Evolutionary conservation across 2,329 filamentous ascomycete genomes (phyloP).

Genomic region (Cytospora chrysosperma): DNA sequence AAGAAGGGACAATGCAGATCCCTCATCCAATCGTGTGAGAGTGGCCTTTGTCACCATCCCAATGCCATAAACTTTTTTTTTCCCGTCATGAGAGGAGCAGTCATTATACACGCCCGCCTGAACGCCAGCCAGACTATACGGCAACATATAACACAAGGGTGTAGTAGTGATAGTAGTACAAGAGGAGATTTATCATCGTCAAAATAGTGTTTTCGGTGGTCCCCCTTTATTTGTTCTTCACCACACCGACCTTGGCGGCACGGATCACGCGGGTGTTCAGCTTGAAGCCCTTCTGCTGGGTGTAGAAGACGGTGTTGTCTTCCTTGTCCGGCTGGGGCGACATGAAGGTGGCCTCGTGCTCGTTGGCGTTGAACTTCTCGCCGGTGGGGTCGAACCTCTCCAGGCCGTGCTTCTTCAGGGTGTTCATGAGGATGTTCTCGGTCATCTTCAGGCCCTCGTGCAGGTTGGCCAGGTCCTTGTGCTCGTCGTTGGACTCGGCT

Average conservation of each 20-base stretch:
- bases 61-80: constrained; percentile 15
- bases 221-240: constrained; percentile 66
- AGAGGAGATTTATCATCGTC: not conserved
- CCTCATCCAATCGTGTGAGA: constrained; percentile 12
- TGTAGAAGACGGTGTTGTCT: constrained; percentile 85
- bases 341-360: constrained; percentile 97
- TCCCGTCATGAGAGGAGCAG: constrained; percentile 22
- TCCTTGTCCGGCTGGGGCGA: constrained; percentile 83
- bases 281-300: constrained; percentile 93
- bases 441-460: constrained; percentile 95
- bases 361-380: constrained; percentile 93
- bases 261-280: constrained; percentile 87
- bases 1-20: constrained; percentile 19
- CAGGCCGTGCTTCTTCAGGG: constrained; percentile 90
- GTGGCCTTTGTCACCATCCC: constrained; percentile 19
- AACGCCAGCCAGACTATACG: constrained; percentile 24
- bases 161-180: constrained; percentile 21
- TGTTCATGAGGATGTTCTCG: constrained; percentile 80
- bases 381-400: constrained; percentile 81
- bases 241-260: constrained; percentile 93
- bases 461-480: constrained; percentile 74
- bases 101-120: constrained; percentile 21
- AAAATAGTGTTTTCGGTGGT: not conserved
- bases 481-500: constrained; percentile 48
- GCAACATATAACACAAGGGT: constrained; percentile 7